Base-by-base conservation (phyloP, 139 green algal genomes). In the Astrephomene gubernaculifera region DNA sequence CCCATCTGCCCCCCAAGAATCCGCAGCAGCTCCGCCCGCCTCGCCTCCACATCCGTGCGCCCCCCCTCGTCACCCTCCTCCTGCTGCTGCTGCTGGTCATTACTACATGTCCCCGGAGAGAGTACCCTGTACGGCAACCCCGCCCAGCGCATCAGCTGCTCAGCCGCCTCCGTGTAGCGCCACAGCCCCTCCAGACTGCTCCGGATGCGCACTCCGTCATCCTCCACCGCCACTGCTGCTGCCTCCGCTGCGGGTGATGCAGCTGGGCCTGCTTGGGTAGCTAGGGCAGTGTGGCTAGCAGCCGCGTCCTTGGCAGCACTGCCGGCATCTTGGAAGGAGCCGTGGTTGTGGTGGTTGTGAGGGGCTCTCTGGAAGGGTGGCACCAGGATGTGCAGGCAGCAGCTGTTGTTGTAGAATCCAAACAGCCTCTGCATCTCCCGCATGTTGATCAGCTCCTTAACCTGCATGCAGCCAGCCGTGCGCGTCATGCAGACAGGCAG, bases 321-420 rank as follows among this genome's bases (percentile, higher is more conserved):
- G 49, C 49, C 17, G 49, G 12, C 49, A 57, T 17, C 49, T 12
- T 57, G 12, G 49, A 12, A 17, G 19, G 25, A 19, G 12, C 60
- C 60, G 60, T 35, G 8, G 24, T 31, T 69, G 60, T 69, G 25
- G 31, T 35, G 29, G 19, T 35, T 29, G 60, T 69, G 60, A n/a
- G n/a, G n/a, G n/a, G n/a, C n/a, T n/a, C 54, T 44, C n/a, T 67
- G 52, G 52, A 81, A 67, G 31, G 49, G 72, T 22, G 72, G 52
- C 29, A 81, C 52, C 31, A 68, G 31, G 17, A 81, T 52, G 35
- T 81, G 72, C 35, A 69, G 72, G 72, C 72, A 81, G 53, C 53
- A 10, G 29, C 31, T 2, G 12, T 17, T 43, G 43, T 33, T 14
- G 72, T 68, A 69, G 25, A 68, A 31, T 33, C 49, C 31, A 49